Conservation (phyloP, 345 rosid species). For the Linum tenue region DNA sequence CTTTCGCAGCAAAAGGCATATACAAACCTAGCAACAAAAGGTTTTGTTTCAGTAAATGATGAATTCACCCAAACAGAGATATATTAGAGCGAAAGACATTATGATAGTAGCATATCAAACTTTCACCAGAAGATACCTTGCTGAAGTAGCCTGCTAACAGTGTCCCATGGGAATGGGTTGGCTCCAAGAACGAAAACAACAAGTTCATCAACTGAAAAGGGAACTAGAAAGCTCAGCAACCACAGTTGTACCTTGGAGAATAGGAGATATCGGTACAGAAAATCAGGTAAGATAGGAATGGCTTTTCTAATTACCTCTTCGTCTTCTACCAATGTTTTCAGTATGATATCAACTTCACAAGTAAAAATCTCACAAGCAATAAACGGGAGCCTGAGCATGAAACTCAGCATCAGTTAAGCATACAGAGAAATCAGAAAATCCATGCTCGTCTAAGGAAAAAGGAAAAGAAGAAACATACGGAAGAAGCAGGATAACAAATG, state of each 20-base stretch:
- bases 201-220: constrained; percentile 67
- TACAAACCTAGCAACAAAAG: constrained; percentile 56
- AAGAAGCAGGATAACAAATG: constrained; percentile 1
- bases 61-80: not conserved
- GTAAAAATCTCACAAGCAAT: constrained; percentile 89
- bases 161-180: constrained; percentile 50
- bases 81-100: not conserved
- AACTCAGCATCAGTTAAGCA: not conserved
- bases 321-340: constrained; percentile 79
- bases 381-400: constrained; percentile 64
- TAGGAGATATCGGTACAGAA: constrained; percentile 8
- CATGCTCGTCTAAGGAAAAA: not conserved
- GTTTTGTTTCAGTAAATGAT: not conserved
- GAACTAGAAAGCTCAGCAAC: constrained; percentile 16
- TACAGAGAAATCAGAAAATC: not conserved
- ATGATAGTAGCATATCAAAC: not conserved
- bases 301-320: constrained; percentile 51
- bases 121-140: constrained; percentile 48
- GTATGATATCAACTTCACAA: constrained; percentile 85
- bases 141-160: constrained; percentile 85
- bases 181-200: constrained; percentile 73
- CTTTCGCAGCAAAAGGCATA: constrained; percentile 75
- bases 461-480: constrained; percentile 8
- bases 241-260: not conserved
- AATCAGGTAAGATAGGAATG: not conserved